phyloP scores from a whole-genome alignment of 257 asterid species.

The Fraxinus excelsior region DNA sequence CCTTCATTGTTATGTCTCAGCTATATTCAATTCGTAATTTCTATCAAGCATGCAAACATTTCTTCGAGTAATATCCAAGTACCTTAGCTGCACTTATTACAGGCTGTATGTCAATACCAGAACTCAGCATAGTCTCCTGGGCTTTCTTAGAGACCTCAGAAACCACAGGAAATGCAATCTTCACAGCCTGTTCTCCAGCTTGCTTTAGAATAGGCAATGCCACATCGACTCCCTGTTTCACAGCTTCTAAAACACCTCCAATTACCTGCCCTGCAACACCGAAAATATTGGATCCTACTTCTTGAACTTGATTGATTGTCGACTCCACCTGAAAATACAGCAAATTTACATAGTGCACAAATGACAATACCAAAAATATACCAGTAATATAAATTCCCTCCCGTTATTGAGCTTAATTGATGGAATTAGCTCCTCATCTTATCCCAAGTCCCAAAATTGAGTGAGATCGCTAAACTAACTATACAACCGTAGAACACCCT shows the following conservation, averaged over 20 bases:
- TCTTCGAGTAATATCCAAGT: not conserved
- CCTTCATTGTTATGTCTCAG: too few species aligned
- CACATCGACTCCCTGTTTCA: conserved; percentile 72
- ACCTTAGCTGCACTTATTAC: conserved; percentile 82
- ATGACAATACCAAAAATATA: too few species aligned
- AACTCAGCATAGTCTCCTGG: conserved; percentile 80
- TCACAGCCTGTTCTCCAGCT: conserved; percentile 74
- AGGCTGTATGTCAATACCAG: conserved; percentile 83
- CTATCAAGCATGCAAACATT: not conserved
- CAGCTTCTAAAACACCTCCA: conserved; percentile 58
- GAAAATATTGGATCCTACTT: conserved; percentile 54
- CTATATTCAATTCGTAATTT: too few species aligned
- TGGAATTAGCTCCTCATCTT: too few species aligned
- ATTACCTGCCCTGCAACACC: conserved; percentile 55
- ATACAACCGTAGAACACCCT: too few species aligned
- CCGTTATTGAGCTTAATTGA: too few species aligned
- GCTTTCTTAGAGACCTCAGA: conserved; percentile 91
- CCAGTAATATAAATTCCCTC: too few species aligned
- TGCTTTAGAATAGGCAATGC: conserved; percentile 73
- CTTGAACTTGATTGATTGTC: conserved; percentile 68
- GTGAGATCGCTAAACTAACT: too few species aligned
- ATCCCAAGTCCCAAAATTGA: too few species aligned
- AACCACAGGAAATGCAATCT: conserved; percentile 76
- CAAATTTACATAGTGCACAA: conserved; percentile 7
- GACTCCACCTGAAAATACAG: conserved; percentile 67